Evolutionary conservation across 148 eudicot species (phyloP).

Genomic region (Hydrangea macrophylla): DNA sequence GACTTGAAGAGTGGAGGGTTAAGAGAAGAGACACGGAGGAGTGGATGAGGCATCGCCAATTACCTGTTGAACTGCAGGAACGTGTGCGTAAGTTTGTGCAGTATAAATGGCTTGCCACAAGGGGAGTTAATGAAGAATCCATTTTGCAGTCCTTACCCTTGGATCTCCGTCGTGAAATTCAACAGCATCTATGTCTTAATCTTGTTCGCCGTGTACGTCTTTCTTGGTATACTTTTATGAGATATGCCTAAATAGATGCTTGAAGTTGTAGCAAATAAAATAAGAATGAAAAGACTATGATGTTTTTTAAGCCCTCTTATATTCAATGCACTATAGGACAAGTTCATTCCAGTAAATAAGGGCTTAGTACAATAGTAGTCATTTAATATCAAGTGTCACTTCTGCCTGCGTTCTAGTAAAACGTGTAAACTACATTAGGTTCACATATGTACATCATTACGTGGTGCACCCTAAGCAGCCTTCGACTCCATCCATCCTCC

Average conservation of each 20-base stretch:
- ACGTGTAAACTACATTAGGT: too few relatives aligned
- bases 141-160: conserved; percentile 67
- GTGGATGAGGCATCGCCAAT: conserved; percentile 94
- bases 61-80: conserved; percentile 67
- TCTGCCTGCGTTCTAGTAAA: too few relatives aligned
- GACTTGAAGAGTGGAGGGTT: conserved; percentile 88
- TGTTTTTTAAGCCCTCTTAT: too few relatives aligned
- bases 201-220: conserved; percentile 90
- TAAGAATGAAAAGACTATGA: not conserved
- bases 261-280: not conserved
- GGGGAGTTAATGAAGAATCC: conserved; percentile 80
- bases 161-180: conserved; percentile 86
- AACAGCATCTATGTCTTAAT: conserved; percentile 74
- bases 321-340: too few relatives aligned
- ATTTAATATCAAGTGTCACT: too few relatives aligned
- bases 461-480: too few relatives aligned
- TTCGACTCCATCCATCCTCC: too few relatives aligned
- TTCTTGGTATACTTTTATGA: not conserved
- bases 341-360: not conserved
- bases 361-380: not conserved
- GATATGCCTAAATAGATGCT: not conserved
- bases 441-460: too few relatives aligned
- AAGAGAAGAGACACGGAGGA: conserved; percentile 81
- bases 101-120: conserved; percentile 78
- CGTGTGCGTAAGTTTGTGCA: conserved; percentile 74